Evolutionary conservation across 148 eudicot genomes (phyloP).

Genomic region (Chenopodium formosanum): DNA sequence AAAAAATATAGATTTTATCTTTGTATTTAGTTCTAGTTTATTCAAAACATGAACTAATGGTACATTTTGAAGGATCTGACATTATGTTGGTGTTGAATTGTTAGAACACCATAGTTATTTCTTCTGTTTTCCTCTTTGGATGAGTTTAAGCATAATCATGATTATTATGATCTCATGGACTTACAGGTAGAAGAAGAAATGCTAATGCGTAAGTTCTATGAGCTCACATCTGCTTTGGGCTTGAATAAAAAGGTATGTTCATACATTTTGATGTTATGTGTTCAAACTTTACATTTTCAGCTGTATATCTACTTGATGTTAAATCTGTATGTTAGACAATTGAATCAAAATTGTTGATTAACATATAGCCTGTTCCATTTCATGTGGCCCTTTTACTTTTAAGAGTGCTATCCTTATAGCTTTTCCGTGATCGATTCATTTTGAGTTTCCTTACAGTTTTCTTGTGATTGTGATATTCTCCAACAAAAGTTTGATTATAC

Average conservation of each 20-base stretch:
- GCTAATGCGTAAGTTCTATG: constrained; percentile 69
- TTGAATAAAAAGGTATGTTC: constrained; percentile 41
- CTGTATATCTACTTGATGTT: neutral
- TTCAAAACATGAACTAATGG: neutral
- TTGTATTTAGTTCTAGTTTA: neutral
- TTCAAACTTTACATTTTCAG: neutral
- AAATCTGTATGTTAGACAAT: neutral
- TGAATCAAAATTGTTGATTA: neutral
- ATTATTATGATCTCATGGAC: constrained; percentile 6
- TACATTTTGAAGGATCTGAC: no score
- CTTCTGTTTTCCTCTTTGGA: neutral
- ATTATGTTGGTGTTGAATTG: no score
- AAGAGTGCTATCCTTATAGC: neutral
- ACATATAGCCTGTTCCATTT: neutral
- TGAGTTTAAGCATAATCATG: neutral
- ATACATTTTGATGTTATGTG: neutral
- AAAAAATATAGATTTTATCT: neutral
- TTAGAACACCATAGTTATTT: neutral
- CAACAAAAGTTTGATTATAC: no score
- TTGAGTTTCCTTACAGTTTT: no score
- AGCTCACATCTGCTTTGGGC: constrained; percentile 49
- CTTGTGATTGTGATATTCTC: no score
- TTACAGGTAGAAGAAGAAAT: constrained; percentile 73
- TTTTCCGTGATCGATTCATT: no score
- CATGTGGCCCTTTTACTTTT: neutral